Evolutionary conservation across 2,329 filamentous ascomycete genomes (phyloP).

Genomic region (Exserohilum turcica): DNA sequence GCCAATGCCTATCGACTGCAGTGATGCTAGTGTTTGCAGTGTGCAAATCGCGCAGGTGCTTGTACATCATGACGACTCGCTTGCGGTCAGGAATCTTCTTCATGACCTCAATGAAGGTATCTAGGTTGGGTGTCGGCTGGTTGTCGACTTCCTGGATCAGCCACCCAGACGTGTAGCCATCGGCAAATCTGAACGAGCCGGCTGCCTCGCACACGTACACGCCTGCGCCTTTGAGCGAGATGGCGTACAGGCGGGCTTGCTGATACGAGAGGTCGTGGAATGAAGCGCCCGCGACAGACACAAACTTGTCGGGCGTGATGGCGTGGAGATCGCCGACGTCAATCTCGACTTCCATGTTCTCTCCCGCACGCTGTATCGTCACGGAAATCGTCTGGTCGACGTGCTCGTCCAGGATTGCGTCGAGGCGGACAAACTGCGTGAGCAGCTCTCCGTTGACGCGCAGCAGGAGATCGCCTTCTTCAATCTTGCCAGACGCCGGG

Average conservation of each 20-base stretch:
- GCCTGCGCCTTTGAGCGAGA: constrained; percentile 75
- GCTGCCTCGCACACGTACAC: constrained; percentile 95
- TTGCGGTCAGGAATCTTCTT: constrained; percentile 79
- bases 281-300: constrained; percentile 88
- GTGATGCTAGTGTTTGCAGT: constrained; percentile 92
- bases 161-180: constrained; percentile 89
- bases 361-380: constrained; percentile 83
- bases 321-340: constrained; percentile 86
- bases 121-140: constrained; percentile 83
- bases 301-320: constrained; percentile 95
- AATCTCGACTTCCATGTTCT: constrained; percentile 84
- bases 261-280: constrained; percentile 98
- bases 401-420: constrained; percentile 87
- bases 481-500: constrained; percentile 82
- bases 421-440: constrained; percentile 88
- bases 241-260: constrained; percentile 92
- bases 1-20: constrained; percentile 94
- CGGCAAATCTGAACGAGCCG: constrained; percentile 89
- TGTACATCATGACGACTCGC: constrained; percentile 91
- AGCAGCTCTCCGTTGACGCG: constrained; percentile 93
- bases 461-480: constrained; percentile 91
- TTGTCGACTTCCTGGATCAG: constrained; percentile 91
- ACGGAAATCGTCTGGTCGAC: constrained; percentile 80
- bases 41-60: constrained; percentile 92
- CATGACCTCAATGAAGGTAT: constrained; percentile 90